These are phyloP conservation scores for Monosporozyma unispora DNA, from an alignment of 805 yeast species.

Conservation along the genomic window DNA sequence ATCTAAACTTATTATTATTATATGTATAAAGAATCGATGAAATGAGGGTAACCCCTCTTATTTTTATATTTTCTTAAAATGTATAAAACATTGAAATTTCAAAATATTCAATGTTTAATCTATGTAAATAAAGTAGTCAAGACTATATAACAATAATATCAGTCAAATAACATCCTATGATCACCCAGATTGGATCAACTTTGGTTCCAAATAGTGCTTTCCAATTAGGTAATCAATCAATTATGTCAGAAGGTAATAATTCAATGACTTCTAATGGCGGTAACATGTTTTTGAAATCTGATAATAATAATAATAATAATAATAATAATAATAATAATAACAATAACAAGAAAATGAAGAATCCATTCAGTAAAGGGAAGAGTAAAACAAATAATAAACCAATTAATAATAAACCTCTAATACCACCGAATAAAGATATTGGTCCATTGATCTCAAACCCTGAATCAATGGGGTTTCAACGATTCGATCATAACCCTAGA, in stretches of 20 bases:
- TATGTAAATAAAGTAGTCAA: no score
- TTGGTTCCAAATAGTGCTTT: neutral
- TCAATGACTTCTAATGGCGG: neutral
- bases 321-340: neutral
- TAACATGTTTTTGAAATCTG: neutral
- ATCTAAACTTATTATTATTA: no score
- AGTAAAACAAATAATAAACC: neutral
- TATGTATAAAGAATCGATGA: no score
- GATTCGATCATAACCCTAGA: conserved; percentile 15
- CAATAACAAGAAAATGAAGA: no score
- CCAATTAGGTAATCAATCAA: neutral
- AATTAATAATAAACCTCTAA: neutral
- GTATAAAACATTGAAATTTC: no score
- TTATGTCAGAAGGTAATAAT: neutral
- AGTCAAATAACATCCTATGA: neutral
- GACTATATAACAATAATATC: no score
- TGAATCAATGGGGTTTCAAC: conserved; percentile 15
- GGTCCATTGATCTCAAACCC: conserved; percentile 24
- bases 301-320: neutral
- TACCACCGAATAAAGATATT: conserved; percentile 4
- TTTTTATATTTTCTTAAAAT: no score
- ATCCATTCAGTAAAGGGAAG: neutral
- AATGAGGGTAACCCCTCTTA: no score
- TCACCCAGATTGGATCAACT: neutral
- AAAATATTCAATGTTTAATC: no score